phyloP scores from a whole-genome alignment of 2,329 filamentous ascomycete species.

The Epichloe sibirici region DNA sequence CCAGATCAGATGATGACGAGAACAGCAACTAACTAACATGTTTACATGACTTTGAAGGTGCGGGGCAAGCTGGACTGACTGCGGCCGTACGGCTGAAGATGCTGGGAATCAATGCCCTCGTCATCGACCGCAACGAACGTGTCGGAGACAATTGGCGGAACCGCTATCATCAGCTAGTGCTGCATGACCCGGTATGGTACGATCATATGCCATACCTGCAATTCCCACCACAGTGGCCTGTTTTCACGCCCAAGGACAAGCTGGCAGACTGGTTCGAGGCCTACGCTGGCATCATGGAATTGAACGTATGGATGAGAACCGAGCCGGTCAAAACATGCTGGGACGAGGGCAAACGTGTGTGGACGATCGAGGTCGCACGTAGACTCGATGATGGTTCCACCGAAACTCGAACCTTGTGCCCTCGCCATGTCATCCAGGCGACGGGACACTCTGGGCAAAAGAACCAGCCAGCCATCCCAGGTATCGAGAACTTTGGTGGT shows the following conservation, averaged over 20 bases:
- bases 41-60: constrained; percentile 25
- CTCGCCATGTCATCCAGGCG: constrained; percentile 52
- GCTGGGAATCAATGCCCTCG: constrained; percentile 39
- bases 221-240: constrained; percentile 54
- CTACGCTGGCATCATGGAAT: constrained; percentile 52
- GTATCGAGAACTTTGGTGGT: constrained; percentile 45
- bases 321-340: constrained; percentile 35
- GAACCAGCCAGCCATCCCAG: constrained; percentile 44
- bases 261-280: constrained; percentile 55
- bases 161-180: constrained; percentile 51
- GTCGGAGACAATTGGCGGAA: constrained; percentile 54
- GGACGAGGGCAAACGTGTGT: constrained; percentile 35
- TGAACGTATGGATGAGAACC: constrained; percentile 53
- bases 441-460: constrained; percentile 59
- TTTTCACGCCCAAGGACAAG: constrained; percentile 63
- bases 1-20: no score
- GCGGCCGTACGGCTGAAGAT: constrained; percentile 46
- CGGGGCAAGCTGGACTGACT: constrained; percentile 48
- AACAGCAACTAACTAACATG: background rate
- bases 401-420: constrained; percentile 43
- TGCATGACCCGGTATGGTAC: constrained; percentile 54
- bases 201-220: constrained; percentile 51
- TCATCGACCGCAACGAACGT: constrained; percentile 45
- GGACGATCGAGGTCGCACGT: constrained; percentile 43
- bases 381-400: constrained; percentile 33